Evolutionary conservation across 1,139 yeast species (phyloP).

Genomic region (Kodamaea derodonti): DNA sequence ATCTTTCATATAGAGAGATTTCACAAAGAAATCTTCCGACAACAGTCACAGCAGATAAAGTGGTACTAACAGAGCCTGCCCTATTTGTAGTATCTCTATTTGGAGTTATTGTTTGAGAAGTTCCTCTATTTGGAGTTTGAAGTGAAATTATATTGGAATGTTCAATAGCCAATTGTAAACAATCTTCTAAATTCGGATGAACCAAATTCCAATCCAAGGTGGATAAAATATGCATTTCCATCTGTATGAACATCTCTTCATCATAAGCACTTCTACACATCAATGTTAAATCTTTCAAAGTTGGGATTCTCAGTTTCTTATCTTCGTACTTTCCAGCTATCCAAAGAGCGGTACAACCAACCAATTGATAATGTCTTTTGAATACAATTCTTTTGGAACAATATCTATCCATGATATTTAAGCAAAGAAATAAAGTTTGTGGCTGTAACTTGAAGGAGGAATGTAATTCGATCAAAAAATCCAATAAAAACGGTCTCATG

Average conservation of each 20-base stretch:
- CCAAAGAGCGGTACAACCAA: slow-evolving; percentile 93
- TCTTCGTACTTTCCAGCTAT: slow-evolving; percentile 92
- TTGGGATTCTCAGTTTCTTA: slow-evolving; percentile 79
- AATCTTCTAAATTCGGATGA: slow-evolving; percentile 60
- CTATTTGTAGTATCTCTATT: not conserved
- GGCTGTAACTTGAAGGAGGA: slow-evolving; percentile 70
- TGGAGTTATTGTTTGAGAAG: slow-evolving; percentile 2
- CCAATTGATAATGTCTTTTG: slow-evolving; percentile 86
- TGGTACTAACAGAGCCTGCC: slow-evolving; percentile 17
- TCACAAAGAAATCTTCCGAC: slow-evolving; percentile 72
- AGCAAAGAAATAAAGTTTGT: slow-evolving; percentile 74
- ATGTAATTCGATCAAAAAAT: slow-evolving; percentile 80
- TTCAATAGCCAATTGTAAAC: slow-evolving; percentile 51
- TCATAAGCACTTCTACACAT: slow-evolving; percentile 87
- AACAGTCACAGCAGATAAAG: slow-evolving; percentile 49
- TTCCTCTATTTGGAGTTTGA: slow-evolving; percentile 27
- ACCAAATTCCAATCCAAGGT: slow-evolving; percentile 83
- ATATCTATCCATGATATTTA: slow-evolving; percentile 84
- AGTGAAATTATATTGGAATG: slow-evolving; percentile 19
- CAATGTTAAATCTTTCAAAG: slow-evolving; percentile 67
- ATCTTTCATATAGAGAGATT: slow-evolving; percentile 67
- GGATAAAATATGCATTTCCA: slow-evolving; percentile 86
- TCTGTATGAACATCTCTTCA: slow-evolving; percentile 85
- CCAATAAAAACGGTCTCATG: slow-evolving; percentile 86
- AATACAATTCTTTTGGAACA: slow-evolving; percentile 89